Conservation (phyloP, 2,329 filamentous ascomycete species). For the Raffaelea ambrosiae region DNA sequence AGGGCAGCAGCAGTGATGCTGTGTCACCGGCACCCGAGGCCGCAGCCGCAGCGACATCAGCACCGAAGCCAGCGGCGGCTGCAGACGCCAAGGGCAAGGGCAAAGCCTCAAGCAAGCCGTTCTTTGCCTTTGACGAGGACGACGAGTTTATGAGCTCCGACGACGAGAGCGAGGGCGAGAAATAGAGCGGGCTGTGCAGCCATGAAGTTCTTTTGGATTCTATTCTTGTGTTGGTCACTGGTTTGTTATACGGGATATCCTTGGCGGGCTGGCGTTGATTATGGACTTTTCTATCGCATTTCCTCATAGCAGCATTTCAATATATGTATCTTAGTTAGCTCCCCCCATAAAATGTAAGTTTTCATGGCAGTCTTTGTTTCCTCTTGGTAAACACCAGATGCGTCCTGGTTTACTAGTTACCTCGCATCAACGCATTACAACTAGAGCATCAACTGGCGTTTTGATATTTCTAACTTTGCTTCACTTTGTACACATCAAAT, state of each 20-base stretch:
- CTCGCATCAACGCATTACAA: too few species aligned
- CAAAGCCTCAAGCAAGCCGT: conserved; percentile 32
- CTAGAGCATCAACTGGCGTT: background rate
- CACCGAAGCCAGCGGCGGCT: background rate
- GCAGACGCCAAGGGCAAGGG: conserved; percentile 21
- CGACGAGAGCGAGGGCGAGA: conserved; percentile 36
- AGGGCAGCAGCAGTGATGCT: conserved; percentile 32
- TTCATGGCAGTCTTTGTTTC: too few species aligned
- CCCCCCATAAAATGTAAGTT: too few species aligned
- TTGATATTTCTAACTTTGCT: conserved; percentile 9
- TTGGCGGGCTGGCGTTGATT: too few species aligned
- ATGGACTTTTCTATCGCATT: too few species aligned
- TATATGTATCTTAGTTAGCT: too few species aligned
- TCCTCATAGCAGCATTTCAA: too few species aligned
- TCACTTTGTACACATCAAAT: conserved; percentile 2
- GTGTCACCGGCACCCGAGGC: conserved; percentile 41
- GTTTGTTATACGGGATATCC: background rate
- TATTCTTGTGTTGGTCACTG: background rate
- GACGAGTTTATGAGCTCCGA: conserved; percentile 66
- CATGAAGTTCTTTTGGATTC: background rate
- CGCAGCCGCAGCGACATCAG: too few species aligned
- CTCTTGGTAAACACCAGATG: too few species aligned
- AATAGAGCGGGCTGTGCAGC: conserved; percentile 2
- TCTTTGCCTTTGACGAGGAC: conserved; percentile 73
- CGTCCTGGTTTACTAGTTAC: too few species aligned